Conservation (phyloP, 2,329 filamentous ascomycete species). For the Penicillium palitans region DNA sequence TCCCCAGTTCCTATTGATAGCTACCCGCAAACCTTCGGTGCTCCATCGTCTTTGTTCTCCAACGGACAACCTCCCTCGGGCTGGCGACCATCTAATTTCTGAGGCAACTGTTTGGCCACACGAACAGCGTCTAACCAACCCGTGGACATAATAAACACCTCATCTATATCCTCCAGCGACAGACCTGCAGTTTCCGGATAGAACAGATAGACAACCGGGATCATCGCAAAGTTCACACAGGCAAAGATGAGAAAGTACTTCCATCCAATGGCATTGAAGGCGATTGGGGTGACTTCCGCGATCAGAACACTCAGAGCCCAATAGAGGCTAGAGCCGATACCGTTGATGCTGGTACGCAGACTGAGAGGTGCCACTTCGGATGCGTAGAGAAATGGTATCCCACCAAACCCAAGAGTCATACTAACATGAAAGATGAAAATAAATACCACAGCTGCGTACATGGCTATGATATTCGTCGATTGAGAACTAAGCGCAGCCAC, state of each 20-base stretch:
- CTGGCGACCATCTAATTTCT: not conserved
- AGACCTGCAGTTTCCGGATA: no score
- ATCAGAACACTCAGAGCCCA: slow-evolving; percentile 44
- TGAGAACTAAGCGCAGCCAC: slow-evolving; percentile 19
- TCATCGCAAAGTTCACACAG: slow-evolving; percentile 39
- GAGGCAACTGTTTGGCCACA: not conserved
- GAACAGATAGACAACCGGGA: slow-evolving; percentile 39
- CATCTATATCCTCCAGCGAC: no score
- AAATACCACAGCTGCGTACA: slow-evolving; percentile 50
- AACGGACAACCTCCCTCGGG: not conserved
- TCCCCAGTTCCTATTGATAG: no score
- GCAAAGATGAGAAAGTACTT: slow-evolving; percentile 49
- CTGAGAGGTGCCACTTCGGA: slow-evolving; percentile 16
- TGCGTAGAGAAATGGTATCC: slow-evolving; percentile 59
- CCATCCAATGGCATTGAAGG: slow-evolving; percentile 50
- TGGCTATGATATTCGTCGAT: slow-evolving; percentile 11
- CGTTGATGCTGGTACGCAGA: slow-evolving; percentile 52
- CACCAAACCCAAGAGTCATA: slow-evolving; percentile 60
- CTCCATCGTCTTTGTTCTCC: not conserved
- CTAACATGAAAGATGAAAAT: slow-evolving; percentile 63
- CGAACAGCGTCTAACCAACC: not conserved
- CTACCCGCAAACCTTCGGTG: not conserved
- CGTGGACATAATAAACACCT: not conserved
- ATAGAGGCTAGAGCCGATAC: slow-evolving; percentile 52
- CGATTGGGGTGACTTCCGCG: slow-evolving; percentile 40